Evolutionary conservation across 768 basidiomycete genomes (phyloP), one percentile per base, ranked within the genome.

Genomic region (Tricholomella constricta): DNA sequence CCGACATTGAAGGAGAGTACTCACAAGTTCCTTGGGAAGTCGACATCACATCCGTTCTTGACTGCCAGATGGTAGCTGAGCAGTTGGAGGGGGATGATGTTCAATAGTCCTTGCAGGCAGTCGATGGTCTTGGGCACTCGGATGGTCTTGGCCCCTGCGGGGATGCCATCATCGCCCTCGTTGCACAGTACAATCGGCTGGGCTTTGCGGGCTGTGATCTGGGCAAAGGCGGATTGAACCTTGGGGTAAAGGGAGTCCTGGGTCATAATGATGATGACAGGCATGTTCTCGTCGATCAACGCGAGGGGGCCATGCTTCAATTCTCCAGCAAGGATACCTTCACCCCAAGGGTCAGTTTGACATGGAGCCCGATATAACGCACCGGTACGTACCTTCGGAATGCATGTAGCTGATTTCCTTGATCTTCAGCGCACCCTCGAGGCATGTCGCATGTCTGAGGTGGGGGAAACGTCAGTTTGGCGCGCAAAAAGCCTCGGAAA

Each of bases 261-360:
- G 25, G 97, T 99, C 97, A 99, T 99, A 75, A 99, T 85, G 74
- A 99, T 93, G 77, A 98, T 98, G 62, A 98, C 93, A 36, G 94
- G 85, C 90, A 97, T 93, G 76, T 96, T 94, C 76, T 98, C 97
- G 67, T 99, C 97, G 64, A 99, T 90, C 61, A 99, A 76, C 48
- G 97, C 97, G 51, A 99, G 85, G 50, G 97, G 97, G 40, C 97
- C 97, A 68, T 99, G 97, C 78, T 99, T 99, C 59, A 99, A 79
- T 77, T 99, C 97, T 61, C 97, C 97, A 20, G 97, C 97, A 51
- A 99, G 85, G 69, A 98, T 98, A 67, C 90, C 89, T 79, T 66
- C 32, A 31, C 41, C 23, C 32, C 8, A 27, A 31, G 63, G 38
- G 3, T 43, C 41, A 19, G 26, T 45, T 11, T n/a, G 23, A 49